phyloP scores from a whole-genome alignment of 805 yeast genomes.

The Candida lessepsii region DNA sequence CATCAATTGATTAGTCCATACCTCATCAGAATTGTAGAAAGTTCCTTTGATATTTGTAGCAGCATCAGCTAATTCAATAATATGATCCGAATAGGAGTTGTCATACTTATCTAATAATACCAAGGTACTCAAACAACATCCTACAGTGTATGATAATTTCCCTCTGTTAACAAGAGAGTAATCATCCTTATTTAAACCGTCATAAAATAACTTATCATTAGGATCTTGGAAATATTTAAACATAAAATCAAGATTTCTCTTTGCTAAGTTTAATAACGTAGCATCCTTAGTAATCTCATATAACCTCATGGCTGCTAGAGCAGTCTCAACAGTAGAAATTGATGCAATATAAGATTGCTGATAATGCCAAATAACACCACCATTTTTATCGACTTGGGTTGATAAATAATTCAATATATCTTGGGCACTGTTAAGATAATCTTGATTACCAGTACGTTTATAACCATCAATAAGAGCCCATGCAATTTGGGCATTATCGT shows the following conservation, averaged over 20 bases:
- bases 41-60: conserved; percentile 18
- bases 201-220: conserved; percentile 17
- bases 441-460: conserved; percentile 2
- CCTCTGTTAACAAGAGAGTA: conserved; percentile 22
- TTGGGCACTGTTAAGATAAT: conserved; percentile 9
- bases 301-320: conserved; percentile 21
- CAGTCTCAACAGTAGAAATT: conserved; percentile 26
- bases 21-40: conserved; percentile 19
- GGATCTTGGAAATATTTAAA: conserved; percentile 16
- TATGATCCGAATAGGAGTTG: conserved; percentile 15
- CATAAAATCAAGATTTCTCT: conserved; percentile 15
- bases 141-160: conserved; percentile 30
- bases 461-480: conserved; percentile 22
- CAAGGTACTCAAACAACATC: conserved; percentile 24
- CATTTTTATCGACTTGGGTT: conserved; percentile 30
- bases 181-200: conserved; percentile 25
- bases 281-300: conserved; percentile 13
- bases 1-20: conserved; percentile 25
- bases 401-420: conserved; percentile 10
- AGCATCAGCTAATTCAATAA: conserved; percentile 19
- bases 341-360: conserved; percentile 22
- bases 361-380: conserved; percentile 23
- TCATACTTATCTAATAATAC: conserved; percentile 17
- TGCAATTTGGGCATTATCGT: conserved; percentile 26
- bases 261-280: conserved; percentile 17